Evolutionary conservation across 768 basidiomycete species (phyloP).

Genomic region (Holtermanniella nyarrowii): DNA sequence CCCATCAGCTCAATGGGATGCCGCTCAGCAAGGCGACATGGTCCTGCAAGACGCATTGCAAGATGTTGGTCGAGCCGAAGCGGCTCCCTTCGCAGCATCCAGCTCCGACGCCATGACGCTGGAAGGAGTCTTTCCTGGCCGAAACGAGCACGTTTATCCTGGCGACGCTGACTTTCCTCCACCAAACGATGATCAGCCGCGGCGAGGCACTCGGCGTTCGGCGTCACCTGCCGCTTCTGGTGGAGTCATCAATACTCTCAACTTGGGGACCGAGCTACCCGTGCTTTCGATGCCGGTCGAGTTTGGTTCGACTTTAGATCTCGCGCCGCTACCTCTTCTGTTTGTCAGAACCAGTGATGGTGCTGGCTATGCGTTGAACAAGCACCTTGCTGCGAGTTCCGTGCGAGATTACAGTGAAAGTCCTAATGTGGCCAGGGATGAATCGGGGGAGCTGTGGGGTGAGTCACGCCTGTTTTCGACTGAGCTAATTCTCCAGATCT

Average conservation of each 20-base stretch:
- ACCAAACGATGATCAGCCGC: background rate
- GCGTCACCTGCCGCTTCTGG: too few species aligned
- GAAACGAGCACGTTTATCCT: background rate
- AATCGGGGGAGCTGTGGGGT: background rate
- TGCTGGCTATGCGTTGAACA: background rate
- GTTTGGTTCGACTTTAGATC: background rate
- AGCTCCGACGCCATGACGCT: background rate
- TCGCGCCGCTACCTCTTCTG: background rate
- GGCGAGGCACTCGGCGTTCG: too few species aligned
- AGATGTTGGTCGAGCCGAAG: background rate
- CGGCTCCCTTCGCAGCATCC: background rate
- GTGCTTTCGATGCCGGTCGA: background rate
- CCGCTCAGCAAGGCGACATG: too few species aligned
- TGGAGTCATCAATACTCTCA: too few species aligned
- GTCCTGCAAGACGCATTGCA: background rate
- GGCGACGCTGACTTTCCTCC: background rate
- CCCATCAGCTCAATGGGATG: conserved; percentile 50
- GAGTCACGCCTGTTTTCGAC: too few species aligned
- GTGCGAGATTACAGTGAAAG: too few species aligned
- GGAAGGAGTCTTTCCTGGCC: background rate
- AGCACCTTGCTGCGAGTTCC: background rate
- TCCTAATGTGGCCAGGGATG: background rate
- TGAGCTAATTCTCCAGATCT: too few species aligned
- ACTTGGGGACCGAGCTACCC: background rate
- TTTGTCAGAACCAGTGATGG: background rate